These are phyloP conservation scores for Cyberlindnera lachancei DNA, from an alignment of 805 yeast species.

Conservation along the genomic window DNA sequence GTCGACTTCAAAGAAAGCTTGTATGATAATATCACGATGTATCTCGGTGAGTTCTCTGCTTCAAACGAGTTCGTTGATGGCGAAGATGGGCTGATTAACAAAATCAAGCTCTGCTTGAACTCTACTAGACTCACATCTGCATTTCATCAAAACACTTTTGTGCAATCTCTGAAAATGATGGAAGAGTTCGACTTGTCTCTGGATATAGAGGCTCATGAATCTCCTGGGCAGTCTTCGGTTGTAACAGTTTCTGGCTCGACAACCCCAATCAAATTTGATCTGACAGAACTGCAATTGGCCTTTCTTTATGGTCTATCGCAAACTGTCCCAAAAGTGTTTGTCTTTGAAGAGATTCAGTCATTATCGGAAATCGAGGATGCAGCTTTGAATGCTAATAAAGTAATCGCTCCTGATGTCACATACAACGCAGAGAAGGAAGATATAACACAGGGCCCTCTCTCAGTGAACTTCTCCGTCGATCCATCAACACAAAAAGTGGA, in stretches of 20 bases:
- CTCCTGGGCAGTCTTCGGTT: conserved; percentile 34
- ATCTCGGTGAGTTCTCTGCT: conserved; percentile 78
- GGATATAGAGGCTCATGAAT: conserved; percentile 48
- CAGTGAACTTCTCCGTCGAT: conserved; percentile 8
- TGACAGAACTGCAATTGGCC: conserved; percentile 68
- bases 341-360: conserved; percentile 33
- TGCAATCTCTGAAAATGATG: conserved; percentile 47
- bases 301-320: conserved; percentile 49
- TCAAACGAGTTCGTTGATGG: conserved; percentile 45
- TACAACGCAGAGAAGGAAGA: conserved; percentile 15
- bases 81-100: conserved; percentile 35
- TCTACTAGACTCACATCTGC: conserved; percentile 62
- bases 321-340: conserved; percentile 48
- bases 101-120: conserved; percentile 61
- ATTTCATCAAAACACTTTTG: conserved; percentile 39
- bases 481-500: conserved; percentile 30
- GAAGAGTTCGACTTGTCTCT: conserved; percentile 58
- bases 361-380: conserved; percentile 52
- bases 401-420: conserved; percentile 29
- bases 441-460: conserved; percentile 20
- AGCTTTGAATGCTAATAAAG: conserved; percentile 55
- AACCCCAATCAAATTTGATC: conserved; percentile 51
- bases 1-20: conserved; percentile 32
- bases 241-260: conserved; percentile 48
- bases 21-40: conserved; percentile 58